These are phyloP conservation scores for Cichorium intybus DNA, from an alignment of 140 eudicot genomes.

Conservation along the genomic window DNA sequence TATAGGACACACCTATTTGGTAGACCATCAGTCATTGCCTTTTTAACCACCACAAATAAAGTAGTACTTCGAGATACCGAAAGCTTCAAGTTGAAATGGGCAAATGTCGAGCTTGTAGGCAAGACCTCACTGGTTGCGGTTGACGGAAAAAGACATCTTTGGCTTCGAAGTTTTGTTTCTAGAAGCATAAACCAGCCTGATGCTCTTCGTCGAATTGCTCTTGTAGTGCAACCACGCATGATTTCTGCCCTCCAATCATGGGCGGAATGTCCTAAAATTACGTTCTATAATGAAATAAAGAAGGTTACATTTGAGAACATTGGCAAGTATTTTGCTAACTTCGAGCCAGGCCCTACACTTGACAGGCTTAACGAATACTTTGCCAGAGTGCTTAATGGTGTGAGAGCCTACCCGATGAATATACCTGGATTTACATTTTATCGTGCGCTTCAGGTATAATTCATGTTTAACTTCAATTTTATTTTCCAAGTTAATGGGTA, in stretches of 20 bases:
- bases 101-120: conserved; percentile 33
- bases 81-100: conserved; percentile 26
- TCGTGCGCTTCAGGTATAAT: conserved; percentile 45
- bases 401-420: conserved; percentile 50
- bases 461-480: too few species aligned
- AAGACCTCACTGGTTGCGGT: conserved; percentile 20
- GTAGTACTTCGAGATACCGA: conserved; percentile 24
- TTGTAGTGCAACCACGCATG: conserved; percentile 45
- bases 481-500: too few species aligned
- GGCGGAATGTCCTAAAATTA: conserved; percentile 30
- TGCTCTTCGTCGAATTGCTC: conserved; percentile 39
- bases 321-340: conserved; percentile 51
- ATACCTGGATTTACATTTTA: conserved; percentile 53
- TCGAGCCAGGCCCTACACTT: conserved; percentile 43
- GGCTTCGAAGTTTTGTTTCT: conserved; percentile 37
- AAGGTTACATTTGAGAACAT: conserved; percentile 54
- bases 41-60: conserved; percentile 32
- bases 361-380: conserved; percentile 34
- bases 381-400: conserved; percentile 33
- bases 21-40: conserved; percentile 38
- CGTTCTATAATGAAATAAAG: conserved; percentile 26
- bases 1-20: conserved; percentile 44
- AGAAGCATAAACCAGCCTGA: conserved; percentile 51
- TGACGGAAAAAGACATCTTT: conserved; percentile 41
- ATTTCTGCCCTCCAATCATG: conserved; percentile 40